These are phyloP conservation scores for Peniophora sp. DNA, from an alignment of 1,284 basidiomycete genomes.

Conservation along the genomic window DNA sequence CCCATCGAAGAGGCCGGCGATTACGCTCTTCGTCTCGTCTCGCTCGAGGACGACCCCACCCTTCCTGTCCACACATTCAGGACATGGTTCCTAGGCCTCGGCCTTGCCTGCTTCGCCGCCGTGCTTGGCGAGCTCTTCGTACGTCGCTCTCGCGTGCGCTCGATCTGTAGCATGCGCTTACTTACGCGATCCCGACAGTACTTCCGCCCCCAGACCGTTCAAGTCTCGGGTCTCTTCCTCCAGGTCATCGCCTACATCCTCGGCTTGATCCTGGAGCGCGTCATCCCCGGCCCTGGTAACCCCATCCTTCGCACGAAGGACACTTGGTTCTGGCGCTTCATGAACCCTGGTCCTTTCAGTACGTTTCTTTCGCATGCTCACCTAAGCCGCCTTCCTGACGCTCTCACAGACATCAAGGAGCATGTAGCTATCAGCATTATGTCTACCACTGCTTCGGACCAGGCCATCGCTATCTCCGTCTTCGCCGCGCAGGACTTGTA, in stretches of 20 bases:
- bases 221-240: slow-evolving; percentile 49
- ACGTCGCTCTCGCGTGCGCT: slow-evolving; percentile 15
- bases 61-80: slow-evolving; percentile 42
- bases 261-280: slow-evolving; percentile 32
- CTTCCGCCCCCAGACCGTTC: slow-evolving; percentile 47
- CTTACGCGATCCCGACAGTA: slow-evolving; percentile 11
- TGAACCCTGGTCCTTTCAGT: slow-evolving; percentile 53
- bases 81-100: slow-evolving; percentile 37
- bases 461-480: slow-evolving; percentile 16
- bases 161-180: slow-evolving; percentile 6
- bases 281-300: slow-evolving; percentile 38
- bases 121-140: slow-evolving; percentile 54
- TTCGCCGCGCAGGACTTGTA: slow-evolving; percentile 46
- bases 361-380: slow-evolving; percentile 8
- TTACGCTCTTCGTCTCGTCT: slow-evolving; percentile 40
- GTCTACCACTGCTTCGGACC: slow-evolving; percentile 4
- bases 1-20: slow-evolving; percentile 35
- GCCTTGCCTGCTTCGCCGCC: slow-evolving; percentile 46
- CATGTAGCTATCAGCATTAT: slow-evolving; percentile 57
- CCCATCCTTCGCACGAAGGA: slow-evolving; percentile 25
- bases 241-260: slow-evolving; percentile 33
- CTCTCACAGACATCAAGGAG: slow-evolving; percentile 42
- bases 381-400: neutral
- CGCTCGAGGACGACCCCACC: slow-evolving; percentile 50
- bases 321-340: slow-evolving; percentile 40